Base-by-base conservation (phyloP, 176 grass and related monocot genomes). In the Raddia guianensis region DNA sequence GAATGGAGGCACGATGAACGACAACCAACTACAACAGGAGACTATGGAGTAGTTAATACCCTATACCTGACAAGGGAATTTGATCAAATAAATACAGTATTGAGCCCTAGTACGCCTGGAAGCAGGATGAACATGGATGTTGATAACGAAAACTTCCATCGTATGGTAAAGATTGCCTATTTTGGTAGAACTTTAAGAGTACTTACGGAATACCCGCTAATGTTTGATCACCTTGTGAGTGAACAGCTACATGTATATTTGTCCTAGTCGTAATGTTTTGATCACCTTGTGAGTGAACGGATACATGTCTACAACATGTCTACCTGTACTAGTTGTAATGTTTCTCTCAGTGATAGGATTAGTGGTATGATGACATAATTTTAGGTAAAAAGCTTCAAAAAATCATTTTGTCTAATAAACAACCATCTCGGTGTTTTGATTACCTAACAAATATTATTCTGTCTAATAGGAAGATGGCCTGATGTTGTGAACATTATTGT, bases 1-100 rank as follows among this genome's bases (percentile, higher is more conserved):
- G 86, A 99, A 40, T 99, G 97, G 97, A 81, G 79, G 73, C 89
- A 99, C 50, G 96, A 99, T 77, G 96, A 99, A 21, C 80, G 45
- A 8, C 93, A 90, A 64, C 90, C 96, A 49, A 93, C 83, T 55
- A 70, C 74, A 66, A 80, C 84, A 8, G 90, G 90, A 72, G 76
- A 84, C 6, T 93, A 87, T 71, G 96, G 93, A n/a, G 57, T 93
- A 68, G 96, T 99, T 70, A 99, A 99, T 71, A 99, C 90, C 69
- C 10, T 99, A 34, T 80, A 75, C 82, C 10, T 99, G 75, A 81
- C 72, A 63, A 84, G 84, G 66, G 93, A 93, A 3, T 35, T 71
- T 80, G 87, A 93, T 53, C 90, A 90, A 73, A 65, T 81, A 70
- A 86, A 70, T 63, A 55, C 91, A 9, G 10, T 88, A 48, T 62